These are phyloP conservation scores for Gyromitra esculenta DNA, from an alignment of 2,329 filamentous ascomycete genomes.

Conservation along the genomic window DNA sequence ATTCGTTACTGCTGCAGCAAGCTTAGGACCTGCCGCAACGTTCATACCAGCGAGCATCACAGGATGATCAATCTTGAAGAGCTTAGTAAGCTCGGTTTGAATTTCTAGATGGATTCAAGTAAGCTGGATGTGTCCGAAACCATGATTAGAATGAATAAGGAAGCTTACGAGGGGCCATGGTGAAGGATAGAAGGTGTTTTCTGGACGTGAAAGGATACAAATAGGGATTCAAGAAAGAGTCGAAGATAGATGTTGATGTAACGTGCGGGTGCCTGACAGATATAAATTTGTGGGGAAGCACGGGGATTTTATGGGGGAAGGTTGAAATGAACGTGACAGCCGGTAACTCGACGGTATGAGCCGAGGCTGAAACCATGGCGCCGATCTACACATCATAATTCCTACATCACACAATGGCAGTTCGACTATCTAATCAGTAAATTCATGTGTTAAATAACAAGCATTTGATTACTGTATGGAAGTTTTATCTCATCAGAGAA, in stretches of 20 bases:
- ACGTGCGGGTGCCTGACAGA: not conserved
- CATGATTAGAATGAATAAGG: not conserved
- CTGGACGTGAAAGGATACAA: not conserved
- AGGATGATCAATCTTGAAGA: slow-evolving; percentile 97
- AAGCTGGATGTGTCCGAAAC: not conserved
- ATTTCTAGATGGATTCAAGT: slow-evolving; percentile 41
- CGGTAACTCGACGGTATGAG: slow-evolving; percentile 15
- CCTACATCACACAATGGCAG: not conserved
- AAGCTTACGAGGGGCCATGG: slow-evolving; percentile 46
- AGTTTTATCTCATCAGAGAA: not conserved
- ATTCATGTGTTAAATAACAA: not conserved
- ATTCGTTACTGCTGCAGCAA: slow-evolving; percentile 96
- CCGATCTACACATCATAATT: not conserved
- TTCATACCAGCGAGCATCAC: slow-evolving; percentile 98
- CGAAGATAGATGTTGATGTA: not conserved
- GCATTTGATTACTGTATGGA: not conserved
- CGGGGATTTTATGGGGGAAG: slow-evolving; percentile 17
- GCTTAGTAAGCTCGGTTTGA: slow-evolving; percentile 86
- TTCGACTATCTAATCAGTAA: slow-evolving; percentile 17
- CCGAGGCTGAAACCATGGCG: slow-evolving; percentile 24
- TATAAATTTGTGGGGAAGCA: slow-evolving; percentile 26
- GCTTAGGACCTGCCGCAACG: slow-evolving; percentile 93
- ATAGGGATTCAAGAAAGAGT: not conserved
- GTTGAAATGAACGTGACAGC: slow-evolving; percentile 28
- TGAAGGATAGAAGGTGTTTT: not conserved